Evolutionary conservation across 371 early-diverging fungal species (phyloP), one percentile per base, ranked within the genome.

Genomic region (Globomyces sp.): DNA sequence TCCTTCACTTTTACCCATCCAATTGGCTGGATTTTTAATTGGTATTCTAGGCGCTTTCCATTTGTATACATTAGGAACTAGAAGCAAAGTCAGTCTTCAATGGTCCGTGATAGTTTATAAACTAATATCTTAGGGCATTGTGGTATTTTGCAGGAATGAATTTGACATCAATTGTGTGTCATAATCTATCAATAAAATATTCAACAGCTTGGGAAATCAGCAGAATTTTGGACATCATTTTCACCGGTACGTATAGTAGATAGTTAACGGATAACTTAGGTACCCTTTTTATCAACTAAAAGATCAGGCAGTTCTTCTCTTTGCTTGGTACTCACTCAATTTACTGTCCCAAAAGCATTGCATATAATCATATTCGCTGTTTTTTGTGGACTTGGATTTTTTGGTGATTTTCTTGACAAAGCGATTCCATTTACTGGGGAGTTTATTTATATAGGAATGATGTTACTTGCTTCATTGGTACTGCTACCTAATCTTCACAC

Each of bases 151-250:
- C 40, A 55, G 36, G 34, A 4, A 55, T 55, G 55, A 55, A 55
- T 55, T 55, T 55, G 39, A 55, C 55, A 9, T 55, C 55, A 24
- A 55, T 55, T 39, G 39, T 55, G 4, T 55, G 55, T n/a, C 55
- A 55, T 13, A 55, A 55, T 55, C 13, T 55, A 11, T 36, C 55
- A 6, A 55, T 40, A 24, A 55, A 55, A 40, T 55, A 55, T 55
- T 55, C 55, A 9, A 9, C 13, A 8, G 39, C 40, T 39, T 55
- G 55, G 55, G 55, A 55, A 13, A 39, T 55, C 13, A 39, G 36
- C 55, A 55, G 55, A 40, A 9, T 55, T 39, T 39, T 55, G 55
- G 55, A 55, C 40, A 4, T 55, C 2, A 40, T 55, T 9, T 55
- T 39, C 3, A 55, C 55, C 13, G 55, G 55, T 24, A 40, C 55